Evolutionary conservation across 2,329 filamentous ascomycete genomes (phyloP), one percentile per base, ranked within the genome.

Genomic region (Magnaporthiopsis incrustans): DNA sequence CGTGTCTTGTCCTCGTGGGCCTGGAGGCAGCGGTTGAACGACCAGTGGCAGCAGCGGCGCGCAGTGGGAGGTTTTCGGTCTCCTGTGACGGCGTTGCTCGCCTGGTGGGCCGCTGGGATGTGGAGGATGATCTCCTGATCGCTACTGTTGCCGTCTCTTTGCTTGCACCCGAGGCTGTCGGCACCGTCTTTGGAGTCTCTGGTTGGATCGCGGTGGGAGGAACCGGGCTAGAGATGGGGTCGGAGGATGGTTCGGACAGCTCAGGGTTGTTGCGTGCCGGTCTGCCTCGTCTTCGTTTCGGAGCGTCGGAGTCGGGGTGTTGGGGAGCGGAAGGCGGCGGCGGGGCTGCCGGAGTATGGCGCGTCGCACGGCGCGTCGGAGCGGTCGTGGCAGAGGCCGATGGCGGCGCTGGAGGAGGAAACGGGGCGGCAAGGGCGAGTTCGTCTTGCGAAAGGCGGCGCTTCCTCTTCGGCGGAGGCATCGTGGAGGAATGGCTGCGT

Each of bases 151-250:
- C 44, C 15, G 44, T 53, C 22, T 53, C 44, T 53, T 25, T 53
- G 22, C 8, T 25, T 22, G 44, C 44, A 5, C 44, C 22, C 22
- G 44, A 25, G 44, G 44, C 70, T 85, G 4, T 73, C 90, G 2
- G 77, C 77, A 44, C 84, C 71, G 77, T 57, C 22, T n/a, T 62
- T 11, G 44, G 27, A n/a, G 44, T 53, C 18, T 7, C 38, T 22
- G 12, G 5, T 11, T 30, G 10, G 14, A 30, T 25, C 4, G 11
- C n/a, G 15, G 8, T 15, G 8, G 44, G n/a, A n/a, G 27, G 33
- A 3, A 30, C 8, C 8, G 38, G 60, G 25, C 32, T 27, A 6
- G 32, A 59, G 27, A 32, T 59, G 27, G 57, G 27, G 7, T 59
- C 26, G 10, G 62, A 50, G 7, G 62, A 27, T 27, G 33, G n/a